Conservation (phyloP, 2,329 filamentous ascomycete species). For the Colletotrichum sp. region DNA sequence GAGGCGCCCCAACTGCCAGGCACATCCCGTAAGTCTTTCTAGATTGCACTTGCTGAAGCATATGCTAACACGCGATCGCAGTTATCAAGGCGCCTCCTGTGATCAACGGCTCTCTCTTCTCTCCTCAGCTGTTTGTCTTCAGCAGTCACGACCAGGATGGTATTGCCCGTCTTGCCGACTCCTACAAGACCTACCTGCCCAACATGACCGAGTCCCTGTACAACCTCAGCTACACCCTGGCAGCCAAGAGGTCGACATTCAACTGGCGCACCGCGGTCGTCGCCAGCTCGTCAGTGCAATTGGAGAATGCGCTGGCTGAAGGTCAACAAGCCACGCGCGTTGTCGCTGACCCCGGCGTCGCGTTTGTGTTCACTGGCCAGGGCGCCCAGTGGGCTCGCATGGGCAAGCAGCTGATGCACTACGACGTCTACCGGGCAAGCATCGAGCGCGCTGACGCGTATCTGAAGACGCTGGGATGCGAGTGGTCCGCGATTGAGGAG, state of each 20-base stretch:
- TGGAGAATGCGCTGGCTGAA: not conserved
- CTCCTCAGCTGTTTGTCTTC: not conserved
- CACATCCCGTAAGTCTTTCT: not conserved
- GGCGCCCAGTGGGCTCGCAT: conserved; percentile 28
- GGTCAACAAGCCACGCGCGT: not conserved
- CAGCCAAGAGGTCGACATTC: not conserved
- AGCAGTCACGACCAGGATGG: not conserved
- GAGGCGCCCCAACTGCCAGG: not conserved
- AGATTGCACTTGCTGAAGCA: not conserved
- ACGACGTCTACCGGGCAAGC: conserved; percentile 44
- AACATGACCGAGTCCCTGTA: not conserved
- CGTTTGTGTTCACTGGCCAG: conserved; percentile 31
- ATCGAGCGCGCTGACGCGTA: conserved; percentile 38
- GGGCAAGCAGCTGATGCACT: conserved; percentile 22
- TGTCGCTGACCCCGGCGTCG: conserved; percentile 25
- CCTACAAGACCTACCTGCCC: not conserved
- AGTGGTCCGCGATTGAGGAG: conserved; percentile 33
- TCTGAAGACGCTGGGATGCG: conserved; percentile 32
- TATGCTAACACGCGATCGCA: not conserved
- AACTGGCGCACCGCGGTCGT: not conserved
- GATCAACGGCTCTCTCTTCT: not conserved
- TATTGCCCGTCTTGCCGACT: not conserved
- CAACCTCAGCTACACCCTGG: not conserved
- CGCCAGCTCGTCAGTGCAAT: not conserved
- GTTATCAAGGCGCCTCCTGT: not conserved